Conservation (phyloP, 371 early-diverging fungal species). For the Aphelidium insulamus region DNA sequence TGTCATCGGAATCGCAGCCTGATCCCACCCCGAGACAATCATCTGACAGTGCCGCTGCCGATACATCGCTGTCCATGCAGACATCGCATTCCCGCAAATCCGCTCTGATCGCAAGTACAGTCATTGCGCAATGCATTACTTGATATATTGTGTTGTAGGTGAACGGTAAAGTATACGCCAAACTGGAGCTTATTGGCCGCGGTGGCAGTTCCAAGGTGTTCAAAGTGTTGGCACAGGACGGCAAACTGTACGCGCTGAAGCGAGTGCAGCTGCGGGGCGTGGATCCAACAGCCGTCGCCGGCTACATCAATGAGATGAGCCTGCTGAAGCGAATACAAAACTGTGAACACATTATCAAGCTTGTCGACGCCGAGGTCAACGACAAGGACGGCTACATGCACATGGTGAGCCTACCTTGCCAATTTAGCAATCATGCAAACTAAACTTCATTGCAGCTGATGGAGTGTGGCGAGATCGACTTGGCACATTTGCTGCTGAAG, state of each 20-base stretch:
- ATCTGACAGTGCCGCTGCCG: too few species aligned
- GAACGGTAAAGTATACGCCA: constrained; percentile 27
- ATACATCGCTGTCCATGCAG: too few species aligned
- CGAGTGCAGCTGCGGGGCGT: constrained; percentile 45
- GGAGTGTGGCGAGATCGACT: constrained; percentile 87
- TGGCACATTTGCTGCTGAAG: constrained; percentile 40
- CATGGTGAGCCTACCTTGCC: constrained; percentile 21
- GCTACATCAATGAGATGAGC: constrained; percentile 63
- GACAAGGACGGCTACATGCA: constrained; percentile 24
- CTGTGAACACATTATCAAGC: constrained; percentile 42
- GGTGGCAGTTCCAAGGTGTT: constrained; percentile 81
- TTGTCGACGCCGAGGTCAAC: constrained; percentile 53
- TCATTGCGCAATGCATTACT: too few species aligned
- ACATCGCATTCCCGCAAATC: too few species aligned
- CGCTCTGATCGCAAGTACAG: too few species aligned
- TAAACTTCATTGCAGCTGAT: constrained; percentile 17
- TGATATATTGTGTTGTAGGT: too few species aligned
- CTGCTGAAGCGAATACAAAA: constrained; percentile 37
- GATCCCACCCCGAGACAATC: too few species aligned
- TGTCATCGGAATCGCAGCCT: too few species aligned
- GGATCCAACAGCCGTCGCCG: constrained; percentile 32
- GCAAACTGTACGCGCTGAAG: constrained; percentile 65
- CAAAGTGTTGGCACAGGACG: constrained; percentile 43
- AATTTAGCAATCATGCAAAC: constrained; percentile 10
- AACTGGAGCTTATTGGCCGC: constrained; percentile 44